phyloP scores from a whole-genome alignment of 1,284 basidiomycete species.

The Cystobasidium sp. region DNA sequence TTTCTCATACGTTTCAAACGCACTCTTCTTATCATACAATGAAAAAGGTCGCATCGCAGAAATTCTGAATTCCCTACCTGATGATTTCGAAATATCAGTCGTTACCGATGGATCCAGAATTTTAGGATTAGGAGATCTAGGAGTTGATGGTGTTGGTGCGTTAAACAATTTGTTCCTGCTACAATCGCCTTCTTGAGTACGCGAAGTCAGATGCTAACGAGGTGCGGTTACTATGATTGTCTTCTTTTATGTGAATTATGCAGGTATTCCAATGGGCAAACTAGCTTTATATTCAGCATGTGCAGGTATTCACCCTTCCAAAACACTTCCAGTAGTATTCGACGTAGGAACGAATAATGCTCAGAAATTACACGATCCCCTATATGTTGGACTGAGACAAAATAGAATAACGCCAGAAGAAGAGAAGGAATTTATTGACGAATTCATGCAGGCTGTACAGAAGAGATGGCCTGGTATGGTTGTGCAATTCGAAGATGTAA shows the following conservation, averaged over 20 bases:
- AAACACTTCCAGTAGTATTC: conserved; percentile 78
- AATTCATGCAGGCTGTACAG: conserved; percentile 70
- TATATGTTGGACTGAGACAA: conserved; percentile 80
- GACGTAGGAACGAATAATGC: conserved; percentile 89
- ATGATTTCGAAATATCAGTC: conserved; percentile 54
- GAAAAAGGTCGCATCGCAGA: conserved; percentile 69
- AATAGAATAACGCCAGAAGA: conserved; percentile 69
- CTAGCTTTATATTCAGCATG: conserved; percentile 86
- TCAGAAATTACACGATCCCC: conserved; percentile 77
- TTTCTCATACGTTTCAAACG: conserved; percentile 43
- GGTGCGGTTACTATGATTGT: neutral
- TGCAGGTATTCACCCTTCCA: conserved; percentile 73
- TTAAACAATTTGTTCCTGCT: neutral
- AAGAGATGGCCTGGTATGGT: conserved; percentile 59
- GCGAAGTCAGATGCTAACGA: neutral
- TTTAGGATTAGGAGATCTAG: conserved; percentile 86
- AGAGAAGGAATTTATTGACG: conserved; percentile 79
- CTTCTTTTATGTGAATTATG: neutral
- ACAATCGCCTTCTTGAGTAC: conserved; percentile 24
- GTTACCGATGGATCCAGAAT: conserved; percentile 84
- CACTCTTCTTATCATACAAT: conserved; percentile 73
- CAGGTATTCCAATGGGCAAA: conserved; percentile 88
- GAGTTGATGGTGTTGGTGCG: conserved; percentile 56
- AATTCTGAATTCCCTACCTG: conserved; percentile 57
- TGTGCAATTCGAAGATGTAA: conserved; percentile 77